phyloP scores from a whole-genome alignment of 2,329 filamentous ascomycete species.

The Gliomastix tumulicola region DNA sequence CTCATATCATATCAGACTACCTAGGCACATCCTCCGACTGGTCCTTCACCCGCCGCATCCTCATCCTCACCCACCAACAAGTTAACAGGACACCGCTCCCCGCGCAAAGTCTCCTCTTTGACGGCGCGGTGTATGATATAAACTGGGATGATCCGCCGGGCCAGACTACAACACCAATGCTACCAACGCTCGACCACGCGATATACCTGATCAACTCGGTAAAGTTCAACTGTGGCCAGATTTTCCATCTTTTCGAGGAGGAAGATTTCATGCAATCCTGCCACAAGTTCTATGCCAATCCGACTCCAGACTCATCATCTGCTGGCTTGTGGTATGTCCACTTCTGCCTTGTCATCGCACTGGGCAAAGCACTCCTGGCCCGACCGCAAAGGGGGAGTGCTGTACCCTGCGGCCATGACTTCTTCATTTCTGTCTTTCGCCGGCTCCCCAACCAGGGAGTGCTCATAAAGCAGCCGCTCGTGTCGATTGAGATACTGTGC shows the following conservation, averaged over 20 bases:
- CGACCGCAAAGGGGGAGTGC: too few species aligned
- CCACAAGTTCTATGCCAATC: constrained; percentile 15
- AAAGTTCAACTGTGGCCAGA: constrained; percentile 47
- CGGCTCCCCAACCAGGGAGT: constrained; percentile 12
- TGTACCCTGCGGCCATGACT: background rate
- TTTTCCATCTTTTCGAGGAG: constrained; percentile 49
- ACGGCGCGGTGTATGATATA: constrained; percentile 43
- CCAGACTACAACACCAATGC: too few species aligned
- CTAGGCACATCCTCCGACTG: constrained; percentile 50
- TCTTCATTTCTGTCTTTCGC: background rate
- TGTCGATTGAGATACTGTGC: constrained; percentile 41
- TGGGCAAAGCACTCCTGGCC: constrained; percentile 13
- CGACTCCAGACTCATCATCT: background rate
- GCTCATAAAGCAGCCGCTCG: constrained; percentile 31
- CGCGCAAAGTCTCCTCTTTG: constrained; percentile 36
- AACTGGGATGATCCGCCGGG: constrained; percentile 32
- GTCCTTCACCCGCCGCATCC: constrained; percentile 42
- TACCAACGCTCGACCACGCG: constrained; percentile 45
- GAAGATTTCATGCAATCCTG: constrained; percentile 34
- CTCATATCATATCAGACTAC: too few species aligned
- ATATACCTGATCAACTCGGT: constrained; percentile 47
- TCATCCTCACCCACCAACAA: constrained; percentile 40
- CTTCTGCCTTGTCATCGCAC: background rate
- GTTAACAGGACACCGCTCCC: constrained; percentile 33
- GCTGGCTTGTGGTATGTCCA: background rate